Evolutionary conservation across 1,284 basidiomycete genomes (phyloP).

Genomic region (Puccinia coronata): DNA sequence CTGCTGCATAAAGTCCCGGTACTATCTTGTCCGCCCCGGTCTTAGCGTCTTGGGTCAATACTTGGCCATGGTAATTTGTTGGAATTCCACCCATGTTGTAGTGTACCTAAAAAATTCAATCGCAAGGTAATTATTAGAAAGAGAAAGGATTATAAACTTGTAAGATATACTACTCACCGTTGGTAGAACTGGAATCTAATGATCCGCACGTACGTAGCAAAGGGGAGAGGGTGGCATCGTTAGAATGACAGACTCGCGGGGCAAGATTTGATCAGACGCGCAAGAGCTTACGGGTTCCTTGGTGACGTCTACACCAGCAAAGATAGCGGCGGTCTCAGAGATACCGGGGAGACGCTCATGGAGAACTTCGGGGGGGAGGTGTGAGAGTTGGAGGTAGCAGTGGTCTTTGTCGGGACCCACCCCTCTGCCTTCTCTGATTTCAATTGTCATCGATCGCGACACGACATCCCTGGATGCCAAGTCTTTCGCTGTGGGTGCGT

Average conservation of each 20-base stretch:
- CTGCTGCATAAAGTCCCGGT: constrained; percentile 95
- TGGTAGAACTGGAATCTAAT: constrained; percentile 83
- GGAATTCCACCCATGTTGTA: constrained; percentile 92
- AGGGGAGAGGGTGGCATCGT: background rate
- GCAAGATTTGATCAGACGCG: background rate
- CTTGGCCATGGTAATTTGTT: constrained; percentile 97
- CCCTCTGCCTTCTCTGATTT: constrained; percentile 98
- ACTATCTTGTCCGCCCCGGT: constrained; percentile 91
- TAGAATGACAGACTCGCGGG: background rate
- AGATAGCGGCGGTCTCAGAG: constrained; percentile 98
- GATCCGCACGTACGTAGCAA: background rate
- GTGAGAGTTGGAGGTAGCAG: constrained; percentile 93
- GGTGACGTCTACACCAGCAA: constrained; percentile 98
- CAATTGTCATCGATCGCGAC: constrained; percentile 97
- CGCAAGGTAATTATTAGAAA: background rate
- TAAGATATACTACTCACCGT: constrained; percentile 80
- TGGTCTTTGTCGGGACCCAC: constrained; percentile 99
- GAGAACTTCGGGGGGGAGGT: constrained; percentile 91
- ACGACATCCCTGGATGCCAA: constrained; percentile 99
- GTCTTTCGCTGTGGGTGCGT: constrained; percentile 96
- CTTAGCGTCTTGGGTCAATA: constrained; percentile 66
- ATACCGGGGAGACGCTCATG: constrained; percentile 98
- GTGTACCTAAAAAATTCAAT: constrained; percentile 54
- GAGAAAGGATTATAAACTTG: constrained; percentile 51
- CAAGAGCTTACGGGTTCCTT: constrained; percentile 72